A percentile compares a stretch with the other conserved stretches of the same genome.
These are phyloP conservation scores for Taphrina wiesneri DNA, from an alignment of 1,139 yeast genomes.

Conservation along the genomic window DNA sequence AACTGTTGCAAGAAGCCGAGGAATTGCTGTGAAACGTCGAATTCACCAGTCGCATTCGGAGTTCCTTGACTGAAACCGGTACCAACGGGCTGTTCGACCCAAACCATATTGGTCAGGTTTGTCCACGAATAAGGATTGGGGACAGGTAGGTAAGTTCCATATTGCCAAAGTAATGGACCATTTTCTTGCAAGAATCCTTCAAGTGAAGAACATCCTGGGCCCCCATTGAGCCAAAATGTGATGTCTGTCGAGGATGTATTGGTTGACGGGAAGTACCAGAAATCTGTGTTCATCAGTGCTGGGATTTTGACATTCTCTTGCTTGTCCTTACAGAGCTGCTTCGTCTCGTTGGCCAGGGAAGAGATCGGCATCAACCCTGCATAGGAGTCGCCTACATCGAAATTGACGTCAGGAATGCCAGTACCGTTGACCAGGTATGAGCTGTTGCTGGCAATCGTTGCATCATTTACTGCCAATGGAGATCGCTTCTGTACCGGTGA, in stretches of 20 bases:
- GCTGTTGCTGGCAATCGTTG: not conserved
- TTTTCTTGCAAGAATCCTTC: conserved; percentile 92
- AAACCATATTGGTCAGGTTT: conserved; percentile 7
- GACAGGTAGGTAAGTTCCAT: conserved; percentile 63
- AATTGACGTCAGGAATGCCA: conserved; percentile 22
- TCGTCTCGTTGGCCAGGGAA: not conserved
- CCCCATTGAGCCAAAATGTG: conserved; percentile 74
- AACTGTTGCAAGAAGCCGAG: conserved; percentile 65
- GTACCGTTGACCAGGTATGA: conserved; percentile 24
- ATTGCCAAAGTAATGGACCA: conserved; percentile 75
- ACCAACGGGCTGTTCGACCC: conserved; percentile 91
- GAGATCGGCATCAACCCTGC: conserved; percentile 32
- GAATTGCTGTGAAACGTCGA: conserved; percentile 19
- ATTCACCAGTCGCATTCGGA: conserved; percentile 13
- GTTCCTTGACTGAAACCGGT: conserved; percentile 75
- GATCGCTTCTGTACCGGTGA: not conserved
- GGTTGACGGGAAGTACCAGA: conserved; percentile 29
- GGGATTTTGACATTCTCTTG: too few relatives aligned
- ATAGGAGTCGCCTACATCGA: conserved; percentile 17
- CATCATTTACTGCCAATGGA: not conserved
- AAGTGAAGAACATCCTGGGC: conserved; percentile 96
- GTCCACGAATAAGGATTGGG: conserved; percentile 51
- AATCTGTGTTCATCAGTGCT: conserved; percentile 6
- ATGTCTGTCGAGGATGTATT: conserved; percentile 11
- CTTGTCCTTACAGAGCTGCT: conserved; percentile 11